Evolutionary conservation across 2,329 filamentous ascomycete species (phyloP), one percentile per base, ranked within the genome.

Genomic region (Eutypella sp.): DNA sequence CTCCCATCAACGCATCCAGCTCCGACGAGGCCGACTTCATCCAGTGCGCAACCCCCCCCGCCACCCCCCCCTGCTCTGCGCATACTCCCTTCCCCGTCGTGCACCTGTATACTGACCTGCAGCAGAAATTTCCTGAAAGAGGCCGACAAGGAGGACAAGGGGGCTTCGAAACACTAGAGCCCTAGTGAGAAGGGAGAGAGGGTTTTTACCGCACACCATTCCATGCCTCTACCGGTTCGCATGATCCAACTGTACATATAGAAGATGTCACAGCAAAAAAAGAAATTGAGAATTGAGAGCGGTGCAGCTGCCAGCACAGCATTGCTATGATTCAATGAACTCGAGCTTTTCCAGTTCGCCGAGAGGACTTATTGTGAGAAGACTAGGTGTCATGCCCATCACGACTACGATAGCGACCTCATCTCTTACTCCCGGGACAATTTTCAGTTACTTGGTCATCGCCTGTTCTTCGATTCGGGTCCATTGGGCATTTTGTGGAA

Each of bases 1-100:
- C 79, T 52, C 79, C 79, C 42, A 79, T 82, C 71, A 81, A 82
- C 65, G 79, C 79, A 49, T 74, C 76, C 43, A 79, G 72, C 68
- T 71, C 77, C 58, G 79, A 81, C 62, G 79, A 82, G 71, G 77
- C 74, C 65, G 76, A 81, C 63, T 82, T 82, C 67, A 81, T 82
- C 72, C 79, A 81, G 79, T 82, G 66, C 70, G 75, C 61, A 44
- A 40, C 43, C 47, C 45, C 44, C 11, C 47, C 43, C n/a, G n/a
- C n/a, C n/a, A n/a, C n/a, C n/a, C n/a, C n/a, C n/a, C n/a, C n/a
- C n/a, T n/a, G n/a, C n/a, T n/a, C n/a, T n/a, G n/a, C n/a, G n/a
- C n/a, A 42, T 18, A 51, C 46, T 31, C 47, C 42, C 25, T 49
- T 53, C 56, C 41, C 58, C 49, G 19, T 41, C n/a, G n/a, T n/a